Evolutionary conservation across 441 rosid genomes (phyloP), one percentile per base, ranked within the genome.

Genomic region (Gossypium schwendimanii): DNA sequence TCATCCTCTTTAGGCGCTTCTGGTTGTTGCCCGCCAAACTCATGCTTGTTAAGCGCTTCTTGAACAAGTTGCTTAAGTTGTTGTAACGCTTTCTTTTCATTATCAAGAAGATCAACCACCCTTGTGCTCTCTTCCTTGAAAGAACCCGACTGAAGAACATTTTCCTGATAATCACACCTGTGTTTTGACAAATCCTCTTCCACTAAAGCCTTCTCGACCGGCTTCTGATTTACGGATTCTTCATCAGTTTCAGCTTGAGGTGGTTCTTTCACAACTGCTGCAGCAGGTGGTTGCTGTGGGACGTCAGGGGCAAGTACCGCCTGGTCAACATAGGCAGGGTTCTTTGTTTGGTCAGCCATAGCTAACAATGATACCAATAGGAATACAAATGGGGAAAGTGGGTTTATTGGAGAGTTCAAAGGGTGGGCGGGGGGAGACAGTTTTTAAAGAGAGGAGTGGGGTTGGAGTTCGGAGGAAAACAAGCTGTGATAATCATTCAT

Each of bases 41-140:
- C 89, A 53, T 72, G 83, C 50, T 82, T 84, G 58, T 81, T 66
- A 36, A 87, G 85, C n/a, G 92, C 87, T 77, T 87, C 89, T 69
- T 79, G 86, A 31, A 88, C 79, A 53, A 86, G 81, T 67, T 73
- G 58, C 52, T 73, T 86, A 26, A 88, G 81, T 58, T 86, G 82
- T 41, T 80, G 84, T 12, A 88, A 80, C 20, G 89, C 83, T 78
- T 82, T 85, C 79, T 73, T 55, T 55, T 88, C 86, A 14, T 18
- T 17, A 18, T 79, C 87, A 9, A 85, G 74, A 69, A 86, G 89
- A 14, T 86, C 88, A n/a, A 81, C 78, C 68, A 84, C 78, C 31
- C 65, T 75, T 70, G 74, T 81, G 70, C 80, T 85, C 76, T 88
- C 89, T 71, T 88, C 90, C 70, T 80, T 82, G 72, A 80, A 85